Percentiles rank a stretch among this genome's conserved stretches.
Evolutionary conservation across 345 rosid species (phyloP).

Genomic region (Viola odorata): DNA sequence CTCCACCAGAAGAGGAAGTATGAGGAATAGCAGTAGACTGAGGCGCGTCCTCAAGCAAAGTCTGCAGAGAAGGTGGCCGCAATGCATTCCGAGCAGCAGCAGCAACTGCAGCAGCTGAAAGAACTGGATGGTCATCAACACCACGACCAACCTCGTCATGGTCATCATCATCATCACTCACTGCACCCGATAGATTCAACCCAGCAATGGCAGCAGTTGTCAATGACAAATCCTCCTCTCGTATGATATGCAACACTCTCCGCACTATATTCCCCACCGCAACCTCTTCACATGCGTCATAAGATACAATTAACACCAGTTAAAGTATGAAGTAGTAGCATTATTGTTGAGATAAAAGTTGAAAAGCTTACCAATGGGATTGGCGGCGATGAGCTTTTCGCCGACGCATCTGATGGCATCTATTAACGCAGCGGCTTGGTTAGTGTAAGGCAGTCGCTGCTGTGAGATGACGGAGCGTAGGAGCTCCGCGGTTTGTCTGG

Average conservation of each 20-base stretch:
- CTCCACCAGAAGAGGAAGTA: conserved; percentile 91
- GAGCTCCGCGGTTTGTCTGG: conserved; percentile 74
- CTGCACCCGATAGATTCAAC: conserved; percentile 49
- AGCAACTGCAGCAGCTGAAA: conserved; percentile 87
- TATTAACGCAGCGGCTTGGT: conserved; percentile 80
- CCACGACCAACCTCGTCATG: conserved; percentile 31
- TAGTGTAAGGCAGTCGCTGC: conserved; percentile 70
- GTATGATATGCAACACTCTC: conserved; percentile 86
- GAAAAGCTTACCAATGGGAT: conserved; percentile 68
- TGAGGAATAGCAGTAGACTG: conserved; percentile 60
- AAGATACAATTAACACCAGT: not conserved
- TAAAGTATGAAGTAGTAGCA: not conserved
- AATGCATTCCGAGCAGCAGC: conserved; percentile 91
- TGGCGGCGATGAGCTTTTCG: conserved; percentile 74
- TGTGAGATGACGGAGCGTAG: conserved; percentile 87
- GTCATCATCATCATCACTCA: conserved; percentile 73
- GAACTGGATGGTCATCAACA: conserved; percentile 47
- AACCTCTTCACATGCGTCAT: conserved; percentile 59
- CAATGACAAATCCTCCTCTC: conserved; percentile 90
- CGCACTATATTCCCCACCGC: conserved; percentile 96
- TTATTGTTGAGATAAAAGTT: not conserved
- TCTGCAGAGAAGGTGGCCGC: conserved; percentile 92
- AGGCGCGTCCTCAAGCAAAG: conserved; percentile 76
- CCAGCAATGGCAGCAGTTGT: conserved; percentile 74
- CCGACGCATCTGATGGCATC: conserved; percentile 80